Percentiles rank a stretch among this genome's conserved stretches.
Conservation (phyloP, 2,329 filamentous ascomycete species). For the Ophiostoma himal-ulmi region DNA sequence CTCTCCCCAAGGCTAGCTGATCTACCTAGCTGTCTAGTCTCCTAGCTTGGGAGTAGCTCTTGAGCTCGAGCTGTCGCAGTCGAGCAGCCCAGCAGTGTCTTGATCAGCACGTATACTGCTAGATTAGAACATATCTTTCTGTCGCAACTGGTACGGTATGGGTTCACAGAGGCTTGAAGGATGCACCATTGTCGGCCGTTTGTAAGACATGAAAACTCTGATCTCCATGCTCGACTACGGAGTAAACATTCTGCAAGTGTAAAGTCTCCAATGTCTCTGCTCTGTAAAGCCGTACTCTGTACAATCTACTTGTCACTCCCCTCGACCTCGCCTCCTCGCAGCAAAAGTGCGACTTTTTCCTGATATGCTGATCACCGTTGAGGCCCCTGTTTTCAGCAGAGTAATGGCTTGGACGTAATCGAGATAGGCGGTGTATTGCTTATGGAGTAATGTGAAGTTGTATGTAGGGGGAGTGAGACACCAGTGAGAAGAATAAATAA, state of each 20-base stretch:
- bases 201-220: constrained; percentile 1
- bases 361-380: constrained; percentile 5
- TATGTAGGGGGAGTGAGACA: constrained; percentile 9
- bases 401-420: constrained; percentile 6
- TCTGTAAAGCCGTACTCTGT: neutral
- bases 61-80: neutral
- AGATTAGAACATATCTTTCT: neutral
- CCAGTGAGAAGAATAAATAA: neutral
- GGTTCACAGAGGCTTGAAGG: neutral
- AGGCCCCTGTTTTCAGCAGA: constrained; percentile 10
- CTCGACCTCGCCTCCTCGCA: neutral
- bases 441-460: neutral
- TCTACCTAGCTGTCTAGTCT: neutral
- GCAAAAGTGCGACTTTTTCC: neutral
- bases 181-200: neutral
- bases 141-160: neutral
- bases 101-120: neutral
- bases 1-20: neutral
- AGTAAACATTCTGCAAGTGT: neutral
- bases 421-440: constrained; percentile 9
- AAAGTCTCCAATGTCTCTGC: no score
- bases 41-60: neutral
- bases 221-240: neutral
- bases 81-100: neutral
- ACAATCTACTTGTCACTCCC: neutral